A percentile compares a stretch with the other conserved stretches of the same genome.
phyloP scores from a whole-genome alignment of 1,284 basidiomycete species.

The Agroathelia rolfsii region DNA sequence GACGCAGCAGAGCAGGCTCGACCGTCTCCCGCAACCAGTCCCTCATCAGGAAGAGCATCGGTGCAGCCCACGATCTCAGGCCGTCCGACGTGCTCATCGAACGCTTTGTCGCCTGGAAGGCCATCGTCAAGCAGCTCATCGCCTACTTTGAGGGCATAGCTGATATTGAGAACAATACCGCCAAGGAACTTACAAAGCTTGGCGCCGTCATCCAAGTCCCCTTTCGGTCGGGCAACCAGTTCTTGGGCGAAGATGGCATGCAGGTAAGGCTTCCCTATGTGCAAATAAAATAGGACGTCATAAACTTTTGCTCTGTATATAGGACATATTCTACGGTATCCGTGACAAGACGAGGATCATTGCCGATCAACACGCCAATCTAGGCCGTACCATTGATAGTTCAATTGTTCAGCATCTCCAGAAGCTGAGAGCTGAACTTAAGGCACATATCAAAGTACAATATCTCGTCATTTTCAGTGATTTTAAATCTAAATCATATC shows the following conservation, averaged over 20 bases:
- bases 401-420: conserved; percentile 97
- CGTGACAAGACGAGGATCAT: conserved; percentile 91
- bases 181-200: conserved; percentile 89
- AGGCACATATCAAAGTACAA: conserved; percentile 85
- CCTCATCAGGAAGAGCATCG: conserved; percentile 85
- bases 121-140: conserved; percentile 91
- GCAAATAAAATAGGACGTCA: background rate
- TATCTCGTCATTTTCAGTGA: background rate
- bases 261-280: conserved; percentile 34
- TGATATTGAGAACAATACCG: conserved; percentile 92
- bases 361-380: conserved; percentile 93
- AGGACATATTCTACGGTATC: conserved; percentile 92
- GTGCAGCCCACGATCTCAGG: conserved; percentile 81
- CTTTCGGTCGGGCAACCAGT: conserved; percentile 92
- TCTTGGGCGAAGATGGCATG: conserved; percentile 86
- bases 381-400: conserved; percentile 92
- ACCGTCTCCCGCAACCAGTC: conserved; percentile 70
- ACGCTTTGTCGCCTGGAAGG: conserved; percentile 88
- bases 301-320: conserved; percentile 1
- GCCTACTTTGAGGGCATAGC: conserved; percentile 86
- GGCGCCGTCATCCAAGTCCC: conserved; percentile 98
- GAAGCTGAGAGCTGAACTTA: conserved; percentile 90
- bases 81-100: conserved; percentile 97
- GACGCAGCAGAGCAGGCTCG: conserved; percentile 53
- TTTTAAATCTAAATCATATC: background rate